Evolutionary conservation across 192 early-diverging fungal genomes (phyloP).

Genomic region (Coemansia sp.): DNA sequence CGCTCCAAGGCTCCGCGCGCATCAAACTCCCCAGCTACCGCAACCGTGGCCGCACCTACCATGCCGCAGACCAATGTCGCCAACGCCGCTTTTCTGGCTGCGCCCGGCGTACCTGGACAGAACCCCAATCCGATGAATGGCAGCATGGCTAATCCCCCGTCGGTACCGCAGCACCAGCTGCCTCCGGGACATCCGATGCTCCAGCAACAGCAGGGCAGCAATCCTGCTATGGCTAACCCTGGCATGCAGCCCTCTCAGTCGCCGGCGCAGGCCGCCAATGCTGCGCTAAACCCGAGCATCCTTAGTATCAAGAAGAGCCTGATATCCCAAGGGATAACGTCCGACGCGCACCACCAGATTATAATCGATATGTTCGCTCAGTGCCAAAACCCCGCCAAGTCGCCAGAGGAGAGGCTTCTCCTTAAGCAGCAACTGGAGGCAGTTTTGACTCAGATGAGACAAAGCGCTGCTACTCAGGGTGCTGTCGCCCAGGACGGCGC

Average conservation of each 20-base stretch:
- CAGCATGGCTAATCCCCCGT: not conserved
- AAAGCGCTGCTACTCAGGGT: not conserved
- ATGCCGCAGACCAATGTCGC: not conserved
- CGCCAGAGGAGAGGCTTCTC: constrained; percentile 13
- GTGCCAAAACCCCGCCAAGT: constrained; percentile 11
- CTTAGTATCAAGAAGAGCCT: not conserved
- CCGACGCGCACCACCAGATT: constrained; percentile 7
- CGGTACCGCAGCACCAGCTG: constrained; percentile 7
- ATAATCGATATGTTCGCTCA: constrained; percentile 8
- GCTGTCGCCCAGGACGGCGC: constrained; percentile 1
- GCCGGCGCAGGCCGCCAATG: not conserved
- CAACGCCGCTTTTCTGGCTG: not conserved
- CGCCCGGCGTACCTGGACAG: not conserved
- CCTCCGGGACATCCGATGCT: not conserved
- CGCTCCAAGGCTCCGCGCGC: constrained; percentile 24
- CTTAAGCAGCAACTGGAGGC: constrained; percentile 8
- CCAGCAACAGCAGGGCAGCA: constrained; percentile 1
- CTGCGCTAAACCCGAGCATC: not conserved
- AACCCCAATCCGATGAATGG: not conserved
- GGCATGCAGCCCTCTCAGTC: not conserved
- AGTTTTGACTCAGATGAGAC: constrained; percentile 9
- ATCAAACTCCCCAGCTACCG: constrained; percentile 43
- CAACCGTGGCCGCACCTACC: constrained; percentile 19
- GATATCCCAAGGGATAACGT: constrained; percentile 19
- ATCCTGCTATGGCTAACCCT: not conserved